Evolutionary conservation across 2,329 filamentous ascomycete species (phyloP).

Genomic region (Colletotrichum falcatum): DNA sequence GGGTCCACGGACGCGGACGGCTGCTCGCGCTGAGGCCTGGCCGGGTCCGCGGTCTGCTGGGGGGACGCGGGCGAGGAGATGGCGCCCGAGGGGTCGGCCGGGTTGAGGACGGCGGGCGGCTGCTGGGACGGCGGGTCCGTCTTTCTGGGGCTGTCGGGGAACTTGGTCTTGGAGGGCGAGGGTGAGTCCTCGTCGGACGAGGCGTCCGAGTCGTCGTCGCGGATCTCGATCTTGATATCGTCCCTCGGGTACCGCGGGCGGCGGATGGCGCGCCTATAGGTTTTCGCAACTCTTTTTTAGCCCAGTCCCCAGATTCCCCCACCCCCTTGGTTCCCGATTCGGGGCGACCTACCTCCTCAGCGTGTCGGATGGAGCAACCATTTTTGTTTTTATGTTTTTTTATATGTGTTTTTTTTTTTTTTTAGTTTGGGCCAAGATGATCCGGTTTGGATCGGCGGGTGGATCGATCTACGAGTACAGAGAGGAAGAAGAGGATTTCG

Average conservation of each 20-base stretch:
- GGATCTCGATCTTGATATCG: constrained; percentile 29
- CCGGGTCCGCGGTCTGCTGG: neutral
- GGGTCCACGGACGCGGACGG: neutral
- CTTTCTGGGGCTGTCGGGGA: constrained; percentile 11
- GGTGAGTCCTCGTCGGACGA: constrained; percentile 33
- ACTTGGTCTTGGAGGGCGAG: constrained; percentile 15
- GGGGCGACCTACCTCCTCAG: constrained; percentile 28
- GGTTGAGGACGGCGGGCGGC: constrained; percentile 24
- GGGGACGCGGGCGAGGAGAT: neutral
- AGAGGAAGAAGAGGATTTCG: neutral
- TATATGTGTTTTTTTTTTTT: no score
- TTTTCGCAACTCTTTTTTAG: neutral
- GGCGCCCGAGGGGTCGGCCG: constrained; percentile 20
- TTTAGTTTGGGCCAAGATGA: neutral
- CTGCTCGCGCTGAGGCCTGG: neutral
- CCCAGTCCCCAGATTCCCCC: neutral
- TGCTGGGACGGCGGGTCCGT: constrained; percentile 13
- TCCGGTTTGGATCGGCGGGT: neutral
- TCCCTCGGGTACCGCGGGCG: constrained; percentile 16
- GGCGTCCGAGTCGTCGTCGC: constrained; percentile 4
- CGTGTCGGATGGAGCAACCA: constrained; percentile 12
- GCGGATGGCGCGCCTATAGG: constrained; percentile 18
- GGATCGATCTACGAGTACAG: neutral
- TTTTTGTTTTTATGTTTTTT: neutral
- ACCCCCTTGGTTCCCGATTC: neutral